Base-by-base conservation (phyloP, 441 rosid genomes). In the Croton laevigatus region DNA sequence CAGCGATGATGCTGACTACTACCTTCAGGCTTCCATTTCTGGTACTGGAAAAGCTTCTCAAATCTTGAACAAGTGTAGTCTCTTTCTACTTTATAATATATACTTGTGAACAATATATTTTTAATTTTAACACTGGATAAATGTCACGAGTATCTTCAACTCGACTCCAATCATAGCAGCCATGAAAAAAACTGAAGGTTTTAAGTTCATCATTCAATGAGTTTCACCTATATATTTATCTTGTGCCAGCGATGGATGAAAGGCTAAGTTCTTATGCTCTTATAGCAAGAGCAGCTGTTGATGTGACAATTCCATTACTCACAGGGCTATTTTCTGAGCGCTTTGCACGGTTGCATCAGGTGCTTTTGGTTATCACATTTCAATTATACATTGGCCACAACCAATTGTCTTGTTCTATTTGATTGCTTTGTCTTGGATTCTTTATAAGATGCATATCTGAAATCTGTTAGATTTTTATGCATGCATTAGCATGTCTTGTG, bases 221-320 rank as follows among this genome's bases (percentile, higher is more conserved):
- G 54, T 48, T 22, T 62, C 34, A 16, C 63, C 71, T 53, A 32
- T 63, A 59, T 68, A 38, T 22, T 70, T 55, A 53, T 77, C 71
- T 52, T 68, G 64, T 80, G 63, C 58, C 90, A 95, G 99, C 93
- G 55, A 95, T 95, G 99, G 95, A 95, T 74, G 99, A 93, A 79
- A 88, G 99, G 73, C 83, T 95, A 79, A 87, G 86, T 73, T 93
- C 98, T 58, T 95, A 95, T 87, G 98, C 98, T 58, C 96, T 95
- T 81, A 89, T 95, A 78, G 99, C 92, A 58, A 89, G 99, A 88
- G 96, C 91, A 60, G 86, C 98, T 71, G 81, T 85, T 70, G 97
- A 88, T 83, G 79, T 82, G 69, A 86, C 99, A 71, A 78, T 93
- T 81, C 98, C 96, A 62, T 84, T 89, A 65, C 90, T 95, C 55